Evolutionary conservation across 305 asterid genomes (phyloP), one percentile per base, ranked within the genome.

Genomic region (Fraxinus dipetala): DNA sequence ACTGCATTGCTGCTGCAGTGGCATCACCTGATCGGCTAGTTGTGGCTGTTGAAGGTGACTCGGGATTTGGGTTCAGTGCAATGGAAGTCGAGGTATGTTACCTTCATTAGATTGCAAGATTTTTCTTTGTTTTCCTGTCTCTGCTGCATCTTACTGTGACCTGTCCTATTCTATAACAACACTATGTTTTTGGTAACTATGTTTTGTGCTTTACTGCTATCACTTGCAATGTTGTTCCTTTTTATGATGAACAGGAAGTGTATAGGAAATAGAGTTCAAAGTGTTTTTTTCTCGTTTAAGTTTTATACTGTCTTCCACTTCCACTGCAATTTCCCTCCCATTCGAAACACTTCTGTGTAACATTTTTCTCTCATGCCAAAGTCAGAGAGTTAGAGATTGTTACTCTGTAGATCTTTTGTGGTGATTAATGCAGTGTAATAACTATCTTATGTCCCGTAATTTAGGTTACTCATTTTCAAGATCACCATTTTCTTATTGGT

Each of bases 31-130:
- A 86, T 67, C 88, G 97, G 85, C 89, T 94, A 24, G 97, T 94
- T 76, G 98, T 94, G 73, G 98, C 98, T 79, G 97, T 94, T 70
- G 98, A 94, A 90, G 98, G 98, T 77, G 98, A 94, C 87, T 94
- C 98, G 10, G 98, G 98, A 59, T 94, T 94, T 79, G 98, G 98
- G 48, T 93, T 93, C 89, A 94, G 97, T 89, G 98, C 95, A 35
- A 94, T 94, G 97, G 98, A 94, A 90, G 97, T 93, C 6, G 97
- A 94, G 97, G 97, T 92, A 81, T 26, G 85, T 85, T 72, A 70
- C 38, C 11, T 80, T 79, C 24, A 70, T 31, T 35, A 45, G 20
- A 45, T 40, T 2, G 51, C 1, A 22, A 48, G 61, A 8, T 75
- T 34, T 5, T 79, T 22, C 40, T 30, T 67, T 14, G 31, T 79